These are phyloP conservation scores for Petasospora rhodanensis DNA, from an alignment of 1,139 yeast genomes.

Conservation along the genomic window DNA sequence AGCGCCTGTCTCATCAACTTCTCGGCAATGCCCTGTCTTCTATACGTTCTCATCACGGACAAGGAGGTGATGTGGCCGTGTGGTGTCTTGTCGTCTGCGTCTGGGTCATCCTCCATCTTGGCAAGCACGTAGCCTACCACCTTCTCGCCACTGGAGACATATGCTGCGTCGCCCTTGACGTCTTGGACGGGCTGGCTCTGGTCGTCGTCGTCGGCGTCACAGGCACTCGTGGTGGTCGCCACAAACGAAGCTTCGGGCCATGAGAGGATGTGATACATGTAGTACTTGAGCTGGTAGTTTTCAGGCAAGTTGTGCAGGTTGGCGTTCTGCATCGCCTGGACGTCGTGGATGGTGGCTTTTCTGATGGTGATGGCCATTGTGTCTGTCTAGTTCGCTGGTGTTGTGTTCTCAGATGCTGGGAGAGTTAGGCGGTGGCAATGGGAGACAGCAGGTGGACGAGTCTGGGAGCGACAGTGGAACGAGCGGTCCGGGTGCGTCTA, in stretches of 20 bases:
- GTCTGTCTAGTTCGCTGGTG: too few relatives aligned
- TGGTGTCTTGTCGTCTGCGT: conserved; percentile 62
- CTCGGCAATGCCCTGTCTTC: conserved; percentile 94
- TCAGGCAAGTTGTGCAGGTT: conserved; percentile 92
- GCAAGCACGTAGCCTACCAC: conserved; percentile 93
- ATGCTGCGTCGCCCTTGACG: conserved; percentile 44
- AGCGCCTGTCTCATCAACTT: conserved; percentile 85
- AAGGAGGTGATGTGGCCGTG: conserved; percentile 94
- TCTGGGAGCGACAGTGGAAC: too few relatives aligned
- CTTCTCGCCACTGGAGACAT: conserved; percentile 62
- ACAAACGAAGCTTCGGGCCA: conserved; percentile 99
- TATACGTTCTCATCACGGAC: conserved; percentile 91
- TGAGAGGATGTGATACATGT: conserved; percentile 85
- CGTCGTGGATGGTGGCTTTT: conserved; percentile 79
- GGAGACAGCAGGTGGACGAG: too few relatives aligned
- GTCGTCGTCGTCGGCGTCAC: conserved; percentile 32
- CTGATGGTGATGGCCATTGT: conserved; percentile 82
- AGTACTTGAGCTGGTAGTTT: conserved; percentile 87
- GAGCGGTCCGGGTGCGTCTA: too few relatives aligned
- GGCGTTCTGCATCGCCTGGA: conserved; percentile 95
- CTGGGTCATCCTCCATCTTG: conserved; percentile 94
- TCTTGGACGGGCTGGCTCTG: too few relatives aligned
- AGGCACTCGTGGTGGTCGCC: conserved; percentile 64
- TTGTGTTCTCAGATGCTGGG: too few relatives aligned
- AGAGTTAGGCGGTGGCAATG: too few relatives aligned